Evolutionary conservation across 2,329 filamentous ascomycete genomes (phyloP), one percentile per base, ranked within the genome.

Genomic region (Paraphaeosphaeria minitans): DNA sequence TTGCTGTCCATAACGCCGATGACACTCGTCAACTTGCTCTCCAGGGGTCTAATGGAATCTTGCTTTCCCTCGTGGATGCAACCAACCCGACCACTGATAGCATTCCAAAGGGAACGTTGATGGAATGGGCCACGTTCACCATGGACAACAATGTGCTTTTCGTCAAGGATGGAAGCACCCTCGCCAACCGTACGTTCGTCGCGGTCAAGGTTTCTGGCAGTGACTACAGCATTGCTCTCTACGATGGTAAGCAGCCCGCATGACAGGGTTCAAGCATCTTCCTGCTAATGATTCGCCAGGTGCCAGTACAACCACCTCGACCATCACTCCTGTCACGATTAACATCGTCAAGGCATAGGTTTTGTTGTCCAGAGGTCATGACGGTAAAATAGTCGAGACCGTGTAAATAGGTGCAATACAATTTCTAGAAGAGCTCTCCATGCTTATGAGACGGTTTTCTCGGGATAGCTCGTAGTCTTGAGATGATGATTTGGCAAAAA

Each of bases 51-150:
- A 63, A 61, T 47, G 65, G 68, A 14, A 51, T 59, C 10, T 60
- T 74, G 16, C 58, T 73, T 13, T 68, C 70, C 37, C 29, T 70
- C 27, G 58, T 70, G 16, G 70, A 72, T 51, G 63, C 67, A 5
- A 66, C 65, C 10, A 71, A 64, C 31, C 69, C 70, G 13, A 62
- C 50, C 21, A 54, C 49, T 2, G 57, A 45, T 19, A 66, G 13
- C 13, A 71, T 74, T 53, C 68, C 69, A 6, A 56, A 53, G 14
- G 68, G 71, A 16, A 62, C 66, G 50, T 42, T 68, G 53, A 70
- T 71, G 61, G 70, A 74, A 50, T 72, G 70, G 69, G 67, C 63
- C 16, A 70, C 69, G 1, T 74, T 74, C 55, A 71, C 69, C 1
- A 64, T 63, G 51, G 66, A 73, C 29, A 65, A 62, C 37, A 66